Percentiles rank a stretch among this genome's conserved stretches.
These are phyloP conservation scores for Coccinonectria pachysandricola DNA, from an alignment of 2,329 filamentous ascomycete genomes.

Conservation along the genomic window DNA sequence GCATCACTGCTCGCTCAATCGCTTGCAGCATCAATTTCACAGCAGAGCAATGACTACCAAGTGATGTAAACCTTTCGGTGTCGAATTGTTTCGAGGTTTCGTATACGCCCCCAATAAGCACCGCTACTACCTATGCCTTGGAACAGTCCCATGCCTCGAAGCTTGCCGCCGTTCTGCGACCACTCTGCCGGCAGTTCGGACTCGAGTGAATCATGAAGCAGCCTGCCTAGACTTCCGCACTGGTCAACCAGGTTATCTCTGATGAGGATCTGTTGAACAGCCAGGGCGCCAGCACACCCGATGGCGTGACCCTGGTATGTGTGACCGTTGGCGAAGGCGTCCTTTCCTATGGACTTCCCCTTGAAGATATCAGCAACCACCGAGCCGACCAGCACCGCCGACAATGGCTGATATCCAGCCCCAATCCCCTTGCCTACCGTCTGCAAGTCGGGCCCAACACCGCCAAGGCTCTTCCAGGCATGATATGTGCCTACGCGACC, in stretches of 20 bases:
- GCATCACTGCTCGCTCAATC: no score
- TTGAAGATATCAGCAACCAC: conserved; percentile 1
- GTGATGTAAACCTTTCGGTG: no score
- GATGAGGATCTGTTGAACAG: conserved; percentile 26
- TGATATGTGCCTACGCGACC: conserved; percentile 44
- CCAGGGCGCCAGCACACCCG: conserved; percentile 25
- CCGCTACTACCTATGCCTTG: no score
- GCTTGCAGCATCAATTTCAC: no score
- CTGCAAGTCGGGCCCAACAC: conserved; percentile 39
- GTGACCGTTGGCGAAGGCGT: conserved; percentile 43
- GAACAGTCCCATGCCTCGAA: not conserved
- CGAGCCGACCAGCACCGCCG: conserved; percentile 39
- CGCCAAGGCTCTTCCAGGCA: conserved; percentile 46
- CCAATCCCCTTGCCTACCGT: conserved; percentile 49
- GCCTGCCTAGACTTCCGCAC: not conserved
- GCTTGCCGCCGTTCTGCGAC: not conserved
- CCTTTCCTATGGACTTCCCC: not conserved
- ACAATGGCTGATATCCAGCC: conserved; percentile 44
- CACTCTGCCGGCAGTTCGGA: not conserved
- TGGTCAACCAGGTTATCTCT: conserved; percentile 21
- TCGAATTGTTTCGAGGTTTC: no score
- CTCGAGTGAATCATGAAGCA: not conserved
- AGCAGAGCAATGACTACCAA: no score
- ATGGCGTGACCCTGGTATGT: conserved; percentile 35
- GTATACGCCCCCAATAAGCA: no score